phyloP scores from a whole-genome alignment of 495 filamentous ascomycete species.

The Elaphomyces granulatus region DNA sequence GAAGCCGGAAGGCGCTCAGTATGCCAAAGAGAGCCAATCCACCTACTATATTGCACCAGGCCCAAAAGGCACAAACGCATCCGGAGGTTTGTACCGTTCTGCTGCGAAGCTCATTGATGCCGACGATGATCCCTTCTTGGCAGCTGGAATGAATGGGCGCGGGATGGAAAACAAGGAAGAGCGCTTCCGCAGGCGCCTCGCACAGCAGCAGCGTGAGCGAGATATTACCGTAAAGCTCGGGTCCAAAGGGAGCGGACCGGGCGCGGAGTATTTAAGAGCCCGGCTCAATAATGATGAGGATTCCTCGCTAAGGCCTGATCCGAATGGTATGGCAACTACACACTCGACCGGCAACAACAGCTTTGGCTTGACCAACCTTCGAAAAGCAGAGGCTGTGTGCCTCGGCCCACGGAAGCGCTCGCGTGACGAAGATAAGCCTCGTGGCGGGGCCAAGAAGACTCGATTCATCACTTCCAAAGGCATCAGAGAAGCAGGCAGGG shows the following conservation, averaged over 20 bases:
- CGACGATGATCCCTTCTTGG: constrained; percentile 43
- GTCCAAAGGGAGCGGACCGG: constrained; percentile 48
- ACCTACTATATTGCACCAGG: constrained; percentile 42
- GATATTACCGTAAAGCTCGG: constrained; percentile 62
- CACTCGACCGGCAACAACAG: constrained; percentile 3
- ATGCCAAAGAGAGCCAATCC: constrained; percentile 44
- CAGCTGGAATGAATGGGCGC: constrained; percentile 31
- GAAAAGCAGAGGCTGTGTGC: constrained; percentile 36
- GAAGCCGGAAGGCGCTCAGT: constrained; percentile 35
- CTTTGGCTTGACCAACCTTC: constrained; percentile 18
- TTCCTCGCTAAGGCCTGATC: no score
- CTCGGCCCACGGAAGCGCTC: constrained; percentile 62
- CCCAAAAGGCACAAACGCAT: constrained; percentile 9
- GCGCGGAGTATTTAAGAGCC: constrained; percentile 63
- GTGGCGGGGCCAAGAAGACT: constrained; percentile 51
- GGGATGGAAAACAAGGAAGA: constrained; percentile 46
- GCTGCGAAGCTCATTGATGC: constrained; percentile 56
- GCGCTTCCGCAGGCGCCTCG: constrained; percentile 50
- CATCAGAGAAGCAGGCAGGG: constrained; percentile 60
- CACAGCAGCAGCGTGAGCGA: constrained; percentile 60
- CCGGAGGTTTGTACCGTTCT: constrained; percentile 26
- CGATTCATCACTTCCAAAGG: constrained; percentile 66
- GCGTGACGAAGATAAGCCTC: constrained; percentile 23
- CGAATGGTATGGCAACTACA: not conserved
- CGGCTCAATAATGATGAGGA: constrained; percentile 17